Percentiles rank a stretch among this genome's conserved stretches.
Conservation (phyloP, 345 rosid genomes). For the Lenwebbia sp. region DNA sequence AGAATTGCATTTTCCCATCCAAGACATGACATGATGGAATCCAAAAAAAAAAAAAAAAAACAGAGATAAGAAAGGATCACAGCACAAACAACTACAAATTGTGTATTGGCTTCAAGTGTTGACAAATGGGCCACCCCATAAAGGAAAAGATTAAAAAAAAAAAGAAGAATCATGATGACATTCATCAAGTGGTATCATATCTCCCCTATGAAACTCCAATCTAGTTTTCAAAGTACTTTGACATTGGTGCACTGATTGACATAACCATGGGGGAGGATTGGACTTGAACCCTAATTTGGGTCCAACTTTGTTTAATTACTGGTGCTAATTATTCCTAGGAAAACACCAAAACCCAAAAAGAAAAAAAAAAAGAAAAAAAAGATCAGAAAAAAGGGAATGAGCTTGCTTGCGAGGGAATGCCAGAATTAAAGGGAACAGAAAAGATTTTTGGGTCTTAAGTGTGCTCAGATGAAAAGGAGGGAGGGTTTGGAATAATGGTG, state of each 20-base stretch:
- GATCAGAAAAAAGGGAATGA: background rate
- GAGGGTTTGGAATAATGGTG: background rate
- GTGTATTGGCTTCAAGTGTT: background rate
- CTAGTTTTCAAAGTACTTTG: background rate
- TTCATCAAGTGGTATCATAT: background rate
- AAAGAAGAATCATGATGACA: background rate
- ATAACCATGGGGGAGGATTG: background rate
- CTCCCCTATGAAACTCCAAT: background rate
- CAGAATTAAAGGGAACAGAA: background rate
- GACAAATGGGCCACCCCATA: constrained; percentile 1
- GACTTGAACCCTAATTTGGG: background rate
- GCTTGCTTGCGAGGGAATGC: background rate
- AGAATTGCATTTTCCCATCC: background rate
- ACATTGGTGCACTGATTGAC: background rate
- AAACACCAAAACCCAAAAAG: background rate
- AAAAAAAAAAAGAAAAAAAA: background rate
- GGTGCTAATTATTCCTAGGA: background rate
- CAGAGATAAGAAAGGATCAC: background rate
- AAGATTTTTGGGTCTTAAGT: background rate
- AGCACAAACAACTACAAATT: background rate
- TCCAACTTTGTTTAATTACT: background rate
- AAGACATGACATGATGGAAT: background rate
- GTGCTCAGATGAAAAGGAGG: background rate
- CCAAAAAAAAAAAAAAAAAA: background rate
- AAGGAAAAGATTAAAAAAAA: background rate